A percentile compares a stretch with the other conserved stretches of the same genome.
Evolutionary conservation across 2,329 filamentous ascomycete species (phyloP).

Genomic region (Raffaelea albimanens): DNA sequence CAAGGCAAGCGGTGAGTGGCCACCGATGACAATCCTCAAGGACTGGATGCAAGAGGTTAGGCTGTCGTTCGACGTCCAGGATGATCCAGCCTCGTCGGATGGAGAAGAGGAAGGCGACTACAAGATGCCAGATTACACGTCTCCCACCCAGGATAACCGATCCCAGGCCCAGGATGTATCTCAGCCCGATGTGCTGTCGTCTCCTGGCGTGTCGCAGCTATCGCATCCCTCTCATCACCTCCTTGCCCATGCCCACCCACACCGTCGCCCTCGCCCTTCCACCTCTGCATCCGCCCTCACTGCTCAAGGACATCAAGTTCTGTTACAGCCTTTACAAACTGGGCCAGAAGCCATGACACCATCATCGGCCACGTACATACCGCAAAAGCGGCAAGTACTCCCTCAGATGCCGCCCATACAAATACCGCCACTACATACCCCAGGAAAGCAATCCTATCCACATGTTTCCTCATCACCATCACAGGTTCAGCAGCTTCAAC

Average conservation of each 20-base stretch:
- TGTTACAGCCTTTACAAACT: no score
- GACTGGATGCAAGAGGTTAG: constrained; percentile 52
- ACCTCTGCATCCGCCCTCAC: no score
- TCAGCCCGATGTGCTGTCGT: no score
- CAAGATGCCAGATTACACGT: constrained; percentile 18
- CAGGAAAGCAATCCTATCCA: neutral
- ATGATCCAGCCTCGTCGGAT: constrained; percentile 38
- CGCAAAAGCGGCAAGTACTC: neutral
- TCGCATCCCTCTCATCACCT: no score
- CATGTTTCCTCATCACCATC: neutral
- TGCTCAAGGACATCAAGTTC: no score
- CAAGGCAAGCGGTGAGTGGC: constrained; percentile 45
- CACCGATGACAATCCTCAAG: constrained; percentile 47
- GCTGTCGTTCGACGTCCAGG: constrained; percentile 35
- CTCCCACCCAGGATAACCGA: constrained; percentile 13
- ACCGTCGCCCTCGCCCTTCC: no score
- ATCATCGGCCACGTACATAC: neutral
- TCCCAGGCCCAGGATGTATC: constrained; percentile 17
- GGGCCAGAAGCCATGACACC: no score
- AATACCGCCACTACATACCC: constrained; percentile 5
- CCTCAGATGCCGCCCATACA: neutral
- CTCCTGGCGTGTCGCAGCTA: no score
- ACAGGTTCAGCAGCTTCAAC: neutral
- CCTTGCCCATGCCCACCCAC: no score
- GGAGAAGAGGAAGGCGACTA: constrained; percentile 40